Evolutionary conservation across 2,329 filamentous ascomycete genomes (phyloP).

Genomic region (Talaromyces sp.): DNA sequence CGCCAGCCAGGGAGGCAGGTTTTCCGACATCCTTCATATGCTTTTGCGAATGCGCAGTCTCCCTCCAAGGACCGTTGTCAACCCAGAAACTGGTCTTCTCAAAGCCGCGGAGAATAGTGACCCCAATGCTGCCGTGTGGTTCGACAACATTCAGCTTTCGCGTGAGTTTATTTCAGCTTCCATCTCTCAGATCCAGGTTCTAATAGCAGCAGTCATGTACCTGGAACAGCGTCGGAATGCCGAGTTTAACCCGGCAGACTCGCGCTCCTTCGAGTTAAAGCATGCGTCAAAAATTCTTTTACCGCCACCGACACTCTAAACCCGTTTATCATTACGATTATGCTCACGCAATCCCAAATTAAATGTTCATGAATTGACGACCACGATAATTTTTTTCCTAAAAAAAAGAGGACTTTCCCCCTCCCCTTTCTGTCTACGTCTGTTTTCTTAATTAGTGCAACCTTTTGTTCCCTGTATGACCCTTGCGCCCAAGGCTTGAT

Average conservation of each 20-base stretch:
- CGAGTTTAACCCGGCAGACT: slow-evolving; percentile 35
- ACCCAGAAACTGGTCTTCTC: slow-evolving; percentile 34
- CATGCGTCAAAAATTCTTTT: slow-evolving; percentile 32
- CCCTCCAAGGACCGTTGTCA: slow-evolving; percentile 36
- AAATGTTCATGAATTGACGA: background rate
- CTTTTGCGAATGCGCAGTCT: slow-evolving; percentile 54
- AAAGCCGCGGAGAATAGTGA: slow-evolving; percentile 35
- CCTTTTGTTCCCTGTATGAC: background rate
- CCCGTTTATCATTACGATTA: background rate
- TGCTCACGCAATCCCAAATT: background rate
- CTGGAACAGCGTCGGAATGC: slow-evolving; percentile 35
- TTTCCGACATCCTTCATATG: slow-evolving; percentile 55
- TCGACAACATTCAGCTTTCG: slow-evolving; percentile 37
- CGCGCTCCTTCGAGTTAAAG: slow-evolving; percentile 39
- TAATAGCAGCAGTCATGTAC: slow-evolving; percentile 26
- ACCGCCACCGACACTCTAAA: slow-evolving; percentile 2
- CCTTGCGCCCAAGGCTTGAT: background rate
- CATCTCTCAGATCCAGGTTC: background rate
- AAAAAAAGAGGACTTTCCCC: background rate
- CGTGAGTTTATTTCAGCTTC: slow-evolving; percentile 24
- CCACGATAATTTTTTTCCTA: background rate
- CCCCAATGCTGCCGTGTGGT: slow-evolving; percentile 36
- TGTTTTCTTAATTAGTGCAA: background rate
- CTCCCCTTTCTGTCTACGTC: background rate
- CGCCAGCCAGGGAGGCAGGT: slow-evolving; percentile 54